A percentile compares a stretch with the other conserved stretches of the same genome.
Evolutionary conservation across 139 green algal species (phyloP).

Genomic region (Pycnococcus provasolii): DNA sequence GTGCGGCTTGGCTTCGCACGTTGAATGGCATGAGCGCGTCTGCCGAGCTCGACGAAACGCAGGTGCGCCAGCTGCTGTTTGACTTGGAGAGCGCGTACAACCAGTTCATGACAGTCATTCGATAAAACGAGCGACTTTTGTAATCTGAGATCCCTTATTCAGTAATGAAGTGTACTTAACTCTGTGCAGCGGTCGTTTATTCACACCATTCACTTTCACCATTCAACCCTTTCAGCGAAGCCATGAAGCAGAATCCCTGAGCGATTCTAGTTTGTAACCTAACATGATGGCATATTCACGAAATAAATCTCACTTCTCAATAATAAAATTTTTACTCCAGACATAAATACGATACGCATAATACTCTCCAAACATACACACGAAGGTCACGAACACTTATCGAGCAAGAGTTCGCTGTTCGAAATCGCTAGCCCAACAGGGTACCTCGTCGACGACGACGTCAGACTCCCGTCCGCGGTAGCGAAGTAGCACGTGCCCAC

Average conservation of each 20-base stretch:
- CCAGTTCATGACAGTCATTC: conserved; percentile 40
- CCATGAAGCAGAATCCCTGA: no score
- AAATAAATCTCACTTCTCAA: no score
- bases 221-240: no score
- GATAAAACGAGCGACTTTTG: no score
- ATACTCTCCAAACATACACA: not conserved
- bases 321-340: no score
- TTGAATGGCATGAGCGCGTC: conserved; percentile 68
- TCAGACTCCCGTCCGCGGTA: conserved; percentile 2
- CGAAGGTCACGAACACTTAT: not conserved
- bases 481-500: conserved; percentile 12
- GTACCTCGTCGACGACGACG: not conserved
- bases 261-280: no score
- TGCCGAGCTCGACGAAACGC: conserved; percentile 66
- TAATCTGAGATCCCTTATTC: no score
- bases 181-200: no score
- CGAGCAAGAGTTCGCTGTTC: not conserved
- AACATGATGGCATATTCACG: no score
- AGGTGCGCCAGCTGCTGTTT: conserved; percentile 77
- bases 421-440: conserved; percentile 7
- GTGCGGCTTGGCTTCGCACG: conserved; percentile 51
- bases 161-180: no score
- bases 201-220: no score
- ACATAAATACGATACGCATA: conserved; percentile 1
- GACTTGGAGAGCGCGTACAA: conserved; percentile 78